phyloP scores from a whole-genome alignment of 2,329 filamentous ascomycete species.

The Colletotrichum cordylinicola region DNA sequence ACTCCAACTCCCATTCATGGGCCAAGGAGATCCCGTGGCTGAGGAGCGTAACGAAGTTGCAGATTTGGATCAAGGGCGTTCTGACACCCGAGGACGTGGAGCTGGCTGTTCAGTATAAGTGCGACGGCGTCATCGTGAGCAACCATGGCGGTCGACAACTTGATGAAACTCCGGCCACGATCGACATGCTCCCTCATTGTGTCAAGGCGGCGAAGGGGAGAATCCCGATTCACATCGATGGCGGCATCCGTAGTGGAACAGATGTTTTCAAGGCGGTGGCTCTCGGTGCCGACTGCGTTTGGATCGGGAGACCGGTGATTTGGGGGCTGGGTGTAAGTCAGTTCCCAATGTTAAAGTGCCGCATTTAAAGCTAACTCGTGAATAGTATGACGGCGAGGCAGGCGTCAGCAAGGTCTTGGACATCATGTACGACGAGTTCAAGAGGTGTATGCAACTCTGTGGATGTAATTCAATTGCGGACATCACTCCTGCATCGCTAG shows the following conservation, averaged over 20 bases:
- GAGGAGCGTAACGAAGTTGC: slow-evolving; percentile 49
- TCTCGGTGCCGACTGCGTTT: neutral
- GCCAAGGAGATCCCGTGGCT: slow-evolving; percentile 57
- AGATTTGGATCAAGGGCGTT: slow-evolving; percentile 53
- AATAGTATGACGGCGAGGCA: slow-evolving; percentile 2
- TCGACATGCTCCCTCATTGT: slow-evolving; percentile 48
- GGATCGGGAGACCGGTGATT: neutral
- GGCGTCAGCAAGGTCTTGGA: slow-evolving; percentile 2
- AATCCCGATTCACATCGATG: slow-evolving; percentile 29
- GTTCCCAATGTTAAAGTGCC: neutral
- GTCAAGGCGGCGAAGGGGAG: slow-evolving; percentile 51
- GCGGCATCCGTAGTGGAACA: neutral
- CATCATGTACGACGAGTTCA: neutral
- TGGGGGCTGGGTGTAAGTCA: neutral
- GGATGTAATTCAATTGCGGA: neutral
- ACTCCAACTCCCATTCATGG: slow-evolving; percentile 42
- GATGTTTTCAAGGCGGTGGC: neutral
- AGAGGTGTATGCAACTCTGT: neutral
- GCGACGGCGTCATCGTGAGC: slow-evolving; percentile 46
- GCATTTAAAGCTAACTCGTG: neutral
- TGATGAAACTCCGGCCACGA: slow-evolving; percentile 47
- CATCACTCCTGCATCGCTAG: neutral
- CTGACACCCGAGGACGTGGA: slow-evolving; percentile 46
- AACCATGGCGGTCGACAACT: slow-evolving; percentile 55
- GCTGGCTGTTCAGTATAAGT: slow-evolving; percentile 39